Conservation (phyloP, 2,329 filamentous ascomycete species). For the Nectriaceae sp. region DNA sequence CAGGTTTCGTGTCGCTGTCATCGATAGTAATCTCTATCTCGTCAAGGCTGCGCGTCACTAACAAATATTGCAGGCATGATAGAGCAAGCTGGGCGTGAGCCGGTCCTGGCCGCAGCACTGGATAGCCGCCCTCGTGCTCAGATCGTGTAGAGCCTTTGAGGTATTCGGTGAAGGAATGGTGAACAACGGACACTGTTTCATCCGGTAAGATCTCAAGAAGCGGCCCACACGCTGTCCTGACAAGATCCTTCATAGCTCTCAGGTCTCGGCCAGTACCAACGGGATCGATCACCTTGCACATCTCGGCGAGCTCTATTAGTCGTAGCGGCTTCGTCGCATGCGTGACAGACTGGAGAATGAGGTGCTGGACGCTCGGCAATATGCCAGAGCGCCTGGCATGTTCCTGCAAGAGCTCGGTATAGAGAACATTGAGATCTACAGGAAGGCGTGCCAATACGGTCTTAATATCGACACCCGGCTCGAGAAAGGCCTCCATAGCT, state of each 20-base stretch:
- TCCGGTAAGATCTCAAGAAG: slow-evolving; percentile 48
- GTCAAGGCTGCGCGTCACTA: slow-evolving; percentile 17
- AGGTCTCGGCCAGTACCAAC: slow-evolving; percentile 11
- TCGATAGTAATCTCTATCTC: slow-evolving; percentile 16
- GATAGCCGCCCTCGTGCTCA: neutral
- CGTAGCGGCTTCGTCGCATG: slow-evolving; percentile 44
- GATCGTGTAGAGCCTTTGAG: slow-evolving; percentile 21
- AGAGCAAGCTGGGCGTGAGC: neutral
- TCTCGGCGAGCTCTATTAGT: slow-evolving; percentile 41
- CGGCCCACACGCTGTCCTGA: slow-evolving; percentile 44
- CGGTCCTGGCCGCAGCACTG: neutral
- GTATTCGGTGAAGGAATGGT: slow-evolving; percentile 52
- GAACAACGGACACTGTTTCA: slow-evolving; percentile 46
- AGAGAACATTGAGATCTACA: slow-evolving; percentile 7
- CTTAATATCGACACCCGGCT: neutral
- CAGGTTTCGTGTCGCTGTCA: slow-evolving; percentile 22
- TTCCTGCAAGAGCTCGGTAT: slow-evolving; percentile 8
- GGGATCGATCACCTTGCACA: slow-evolving; percentile 3
- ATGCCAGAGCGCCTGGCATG: slow-evolving; percentile 30
- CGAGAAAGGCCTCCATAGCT: slow-evolving; percentile 27
- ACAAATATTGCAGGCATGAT: slow-evolving; percentile 19
- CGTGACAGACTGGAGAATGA: slow-evolving; percentile 43
- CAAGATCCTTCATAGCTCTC: slow-evolving; percentile 37
- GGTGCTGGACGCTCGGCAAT: slow-evolving; percentile 32
- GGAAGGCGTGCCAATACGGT: slow-evolving; percentile 5